Base-by-base conservation (phyloP, 371 early-diverging fungal genomes). In the Entomophthora muscae region DNA sequence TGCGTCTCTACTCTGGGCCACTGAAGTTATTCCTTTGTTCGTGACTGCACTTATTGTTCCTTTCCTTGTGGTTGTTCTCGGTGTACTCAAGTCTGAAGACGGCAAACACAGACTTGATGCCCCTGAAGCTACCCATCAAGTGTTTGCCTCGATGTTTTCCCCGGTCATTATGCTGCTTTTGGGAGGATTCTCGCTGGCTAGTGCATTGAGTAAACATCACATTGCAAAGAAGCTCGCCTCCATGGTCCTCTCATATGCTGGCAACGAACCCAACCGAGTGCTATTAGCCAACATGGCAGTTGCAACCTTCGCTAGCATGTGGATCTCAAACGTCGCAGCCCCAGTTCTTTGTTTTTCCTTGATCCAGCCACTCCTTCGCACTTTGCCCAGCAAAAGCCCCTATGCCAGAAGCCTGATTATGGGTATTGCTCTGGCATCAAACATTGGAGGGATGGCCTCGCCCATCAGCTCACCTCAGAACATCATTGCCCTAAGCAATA, bases 381-480 rank as follows among this genome's bases (percentile, higher is more conserved):
- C 84, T 32, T 73, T 91, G 23, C 87, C 89, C 3, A 72, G 68
- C 30, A 72, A 75, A 55, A 79, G 78, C 3, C 74, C 84, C 0
- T 93, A 94, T 64, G 92, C 84, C 7, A 84, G 83, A 28, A 85
- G 89, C 61, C 76, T 97, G 30, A 80, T 97, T 29, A 74, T 97
- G 2, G 97, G 96, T 17, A 93, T 95, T 65, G 97, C 97, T 1
- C 73, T 97, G 57, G 92, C 95, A 5, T 84, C 92, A 32, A 93
- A 95, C 64, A 83, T 96, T 30, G 97, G 95, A 55, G 95, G 95
- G 32, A 95, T 95, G 96, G 90, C 91, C 0, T 88, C 91, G n/a
- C 97, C 97, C 2, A 96, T 96, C 70, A 79, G 90, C 10, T 91
- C 91, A 1, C 97, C 97, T n/a, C 96, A 96, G 68, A 95, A 95